These are phyloP conservation scores for Heliamphora exappendiculata DNA, from an alignment of 148 eudicot species.

Conservation along the genomic window DNA sequence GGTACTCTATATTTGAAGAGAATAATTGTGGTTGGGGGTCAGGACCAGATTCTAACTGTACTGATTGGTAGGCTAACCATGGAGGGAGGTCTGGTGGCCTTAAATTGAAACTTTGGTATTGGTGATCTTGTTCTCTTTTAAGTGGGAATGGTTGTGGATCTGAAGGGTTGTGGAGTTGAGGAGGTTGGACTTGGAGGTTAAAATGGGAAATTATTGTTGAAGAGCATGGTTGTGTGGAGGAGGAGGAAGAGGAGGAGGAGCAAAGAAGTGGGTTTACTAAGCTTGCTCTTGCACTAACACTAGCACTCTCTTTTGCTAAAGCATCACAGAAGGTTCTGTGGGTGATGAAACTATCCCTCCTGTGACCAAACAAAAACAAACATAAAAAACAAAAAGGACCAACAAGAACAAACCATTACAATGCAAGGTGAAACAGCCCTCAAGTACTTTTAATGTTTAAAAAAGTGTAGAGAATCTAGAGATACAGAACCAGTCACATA, in stretches of 20 bases:
- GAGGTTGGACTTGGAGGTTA: neutral
- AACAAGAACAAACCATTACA: neutral
- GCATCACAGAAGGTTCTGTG: slow-evolving; percentile 91
- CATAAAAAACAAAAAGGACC: slow-evolving; percentile 18
- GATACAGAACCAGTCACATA: too few species aligned
- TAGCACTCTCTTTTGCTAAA: slow-evolving; percentile 58
- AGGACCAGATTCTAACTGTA: too few species aligned
- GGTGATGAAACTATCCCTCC: slow-evolving; percentile 76
- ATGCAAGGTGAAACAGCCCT: neutral
- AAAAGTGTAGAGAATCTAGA: too few species aligned
- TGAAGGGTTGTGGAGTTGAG: neutral
- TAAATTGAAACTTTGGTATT: neutral
- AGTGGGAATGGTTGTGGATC: neutral
- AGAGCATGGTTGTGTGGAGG: neutral
- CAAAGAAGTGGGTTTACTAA: slow-evolving; percentile 6
- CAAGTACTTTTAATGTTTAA: neutral
- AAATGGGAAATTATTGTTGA: neutral
- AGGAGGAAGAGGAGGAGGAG: too few species aligned
- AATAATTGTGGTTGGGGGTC: too few species aligned
- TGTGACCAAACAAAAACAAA: slow-evolving; percentile 6
- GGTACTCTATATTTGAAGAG: too few species aligned
- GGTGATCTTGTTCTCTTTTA: slow-evolving; percentile 11
- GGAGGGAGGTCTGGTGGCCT: slow-evolving; percentile 20
- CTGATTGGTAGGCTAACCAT: slow-evolving; percentile 16
- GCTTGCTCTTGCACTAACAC: slow-evolving; percentile 22